phyloP scores from a whole-genome alignment of 345 rosid species.

The Cardiospermum halicacabum region DNA sequence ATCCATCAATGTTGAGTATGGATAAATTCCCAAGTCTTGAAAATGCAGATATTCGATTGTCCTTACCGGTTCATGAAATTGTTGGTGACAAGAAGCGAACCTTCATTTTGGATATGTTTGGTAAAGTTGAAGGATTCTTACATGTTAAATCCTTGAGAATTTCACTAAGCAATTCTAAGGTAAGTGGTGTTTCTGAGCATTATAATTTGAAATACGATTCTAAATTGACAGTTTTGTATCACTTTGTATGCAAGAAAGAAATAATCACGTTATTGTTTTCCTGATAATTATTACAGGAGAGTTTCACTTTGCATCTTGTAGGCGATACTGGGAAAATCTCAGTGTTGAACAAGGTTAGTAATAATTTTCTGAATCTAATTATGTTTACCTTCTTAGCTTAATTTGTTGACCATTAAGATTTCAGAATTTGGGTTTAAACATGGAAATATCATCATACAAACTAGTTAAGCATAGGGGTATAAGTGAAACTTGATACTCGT shows the following conservation, averaged over 20 bases:
- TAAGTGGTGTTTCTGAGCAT: not conserved
- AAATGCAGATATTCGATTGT: not conserved
- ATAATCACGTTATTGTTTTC: not conserved
- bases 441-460: too few species aligned
- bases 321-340: not conserved
- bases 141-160: not conserved
- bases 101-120: not conserved
- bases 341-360: not conserved
- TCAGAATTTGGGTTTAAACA: not conserved
- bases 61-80: not conserved
- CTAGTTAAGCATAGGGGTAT: too few species aligned
- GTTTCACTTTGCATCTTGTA: not conserved
- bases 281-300: not conserved
- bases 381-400: not conserved
- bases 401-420: not conserved
- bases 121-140: not conserved
- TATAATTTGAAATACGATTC: not conserved
- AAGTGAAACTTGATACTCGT: too few species aligned
- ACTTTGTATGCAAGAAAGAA: not conserved
- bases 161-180: not conserved
- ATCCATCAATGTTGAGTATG: not conserved
- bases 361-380: not conserved
- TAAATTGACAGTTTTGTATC: not conserved
- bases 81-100: not conserved
- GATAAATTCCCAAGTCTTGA: not conserved